These are phyloP conservation scores for Haematococcus lacustris DNA, from an alignment of 139 green algal genomes.

Conservation along the genomic window DNA sequence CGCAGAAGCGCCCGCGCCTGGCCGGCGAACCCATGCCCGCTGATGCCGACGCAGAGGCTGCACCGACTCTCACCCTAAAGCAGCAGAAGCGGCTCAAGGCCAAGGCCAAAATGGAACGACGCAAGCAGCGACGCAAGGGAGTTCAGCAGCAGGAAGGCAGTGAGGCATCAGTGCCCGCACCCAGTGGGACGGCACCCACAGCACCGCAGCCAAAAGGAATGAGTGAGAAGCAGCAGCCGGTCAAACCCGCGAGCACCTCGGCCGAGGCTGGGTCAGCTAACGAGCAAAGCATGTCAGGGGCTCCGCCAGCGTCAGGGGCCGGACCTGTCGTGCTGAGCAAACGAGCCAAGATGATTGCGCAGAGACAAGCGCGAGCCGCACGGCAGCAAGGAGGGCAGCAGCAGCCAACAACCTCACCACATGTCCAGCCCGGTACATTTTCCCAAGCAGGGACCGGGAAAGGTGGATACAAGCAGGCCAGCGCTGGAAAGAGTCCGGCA, in stretches of 20 bases:
- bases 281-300: not conserved
- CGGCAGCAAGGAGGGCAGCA: not conserved
- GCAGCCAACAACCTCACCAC: too few relatives aligned
- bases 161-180: too few relatives aligned
- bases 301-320: not conserved
- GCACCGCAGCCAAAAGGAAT: not conserved
- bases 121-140: not conserved
- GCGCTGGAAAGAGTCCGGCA: too few relatives aligned
- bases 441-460: too few relatives aligned
- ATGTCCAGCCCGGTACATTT: too few relatives aligned
- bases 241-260: not conserved
- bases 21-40: not conserved
- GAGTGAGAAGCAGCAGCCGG: not conserved
- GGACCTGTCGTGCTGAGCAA: not conserved
- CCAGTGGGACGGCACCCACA: not conserved
- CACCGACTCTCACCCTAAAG: not conserved
- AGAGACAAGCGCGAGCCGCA: not conserved
- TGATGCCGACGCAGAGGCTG: not conserved
- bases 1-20: not conserved
- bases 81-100: not conserved
- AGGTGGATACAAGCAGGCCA: too few relatives aligned
- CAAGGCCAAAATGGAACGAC: constrained; percentile 12
- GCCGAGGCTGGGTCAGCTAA: not conserved
- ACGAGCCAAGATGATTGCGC: not conserved
- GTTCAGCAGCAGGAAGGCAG: not conserved